Base-by-base conservation (phyloP, 805 yeast species). In the Pichia nanzhaoensis region DNA sequence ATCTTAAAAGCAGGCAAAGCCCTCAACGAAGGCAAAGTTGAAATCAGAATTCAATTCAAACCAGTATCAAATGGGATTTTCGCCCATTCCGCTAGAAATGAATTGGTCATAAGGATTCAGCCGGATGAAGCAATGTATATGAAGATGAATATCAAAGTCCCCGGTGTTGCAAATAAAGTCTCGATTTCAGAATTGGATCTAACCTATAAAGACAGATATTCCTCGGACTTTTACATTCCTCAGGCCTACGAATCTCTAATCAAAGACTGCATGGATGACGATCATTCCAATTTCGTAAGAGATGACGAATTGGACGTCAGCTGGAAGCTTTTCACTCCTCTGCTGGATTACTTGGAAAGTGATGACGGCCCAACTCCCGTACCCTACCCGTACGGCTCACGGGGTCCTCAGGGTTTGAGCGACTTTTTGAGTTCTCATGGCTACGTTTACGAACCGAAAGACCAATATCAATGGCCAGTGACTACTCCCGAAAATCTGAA, bases 1-100 rank as follows among this genome's bases (percentile, higher is more conserved):
- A 82, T 93, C 43, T 73, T 93, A 73, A 79, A 96, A 69, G 99
- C 98, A 14, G 99, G 99, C 60, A 93, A 93, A 70, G 96, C 98
- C n/a, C 71, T 93, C 49, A 88, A 91, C 64, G 90, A 83, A 59
- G 84, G 91, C 48, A 89, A 89, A 73, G 99, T 93, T 41, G 99
- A 93, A 71, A 83, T 93, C 52, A 78, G 98, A 65, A 71, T 93
- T 50, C 98, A 93, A 72, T 91, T 84, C 70, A 87, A 82, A 68
- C 83, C 84, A 37, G 95, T 84, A 40, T 83, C 90, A 17, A 73
- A 77, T 52, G 96, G 95, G 34, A 81, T 88, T 58, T 89, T 87
- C 69, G 73, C 75, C 52, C 78, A 80, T 47, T 81, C 91, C 53
- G 84, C 87, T 54, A 79, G 95, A 67, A 90, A 93, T 67, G 99